Percentiles rank a stretch among this genome's conserved stretches.
Conservation (phyloP, 116 monocot genomes). For the Trichopus zeylanicus region DNA sequence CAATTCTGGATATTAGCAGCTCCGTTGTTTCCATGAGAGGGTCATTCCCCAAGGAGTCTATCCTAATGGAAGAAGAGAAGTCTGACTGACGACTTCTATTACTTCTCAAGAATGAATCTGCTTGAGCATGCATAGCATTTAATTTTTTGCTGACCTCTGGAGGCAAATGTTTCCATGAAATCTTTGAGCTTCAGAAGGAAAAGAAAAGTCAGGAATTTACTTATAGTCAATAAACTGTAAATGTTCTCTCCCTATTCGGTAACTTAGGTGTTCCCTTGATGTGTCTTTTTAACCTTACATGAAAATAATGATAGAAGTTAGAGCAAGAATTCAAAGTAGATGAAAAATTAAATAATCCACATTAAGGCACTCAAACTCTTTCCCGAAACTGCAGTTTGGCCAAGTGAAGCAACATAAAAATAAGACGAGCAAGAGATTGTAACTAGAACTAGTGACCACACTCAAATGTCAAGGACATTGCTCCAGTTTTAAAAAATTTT, state of each 20-base stretch:
- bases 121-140: constrained; percentile 24
- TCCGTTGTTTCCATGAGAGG: constrained; percentile 6
- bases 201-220: not conserved
- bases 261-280: too few species aligned
- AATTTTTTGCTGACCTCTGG: constrained; percentile 29
- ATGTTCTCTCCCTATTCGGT: too few species aligned
- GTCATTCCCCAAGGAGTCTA: constrained; percentile 14
- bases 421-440: not conserved
- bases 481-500: too few species aligned
- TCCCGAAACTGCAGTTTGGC: not conserved
- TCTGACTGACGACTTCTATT: constrained; percentile 9
- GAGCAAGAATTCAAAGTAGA: not conserved
- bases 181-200: constrained; percentile 39
- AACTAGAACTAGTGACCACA: too few species aligned
- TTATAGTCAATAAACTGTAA: too few species aligned
- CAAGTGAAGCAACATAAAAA: not conserved
- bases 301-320: not conserved
- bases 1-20: constrained; percentile 1
- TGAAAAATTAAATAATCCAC: not conserved
- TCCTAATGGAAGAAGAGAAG: constrained; percentile 5
- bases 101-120: constrained; percentile 30
- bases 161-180: constrained; percentile 35
- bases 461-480: too few species aligned
- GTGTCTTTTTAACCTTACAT: too few species aligned
- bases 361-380: not conserved